Conservation (phyloP, 108 stramenopile species). For the Fistulifera solaris region DNA sequence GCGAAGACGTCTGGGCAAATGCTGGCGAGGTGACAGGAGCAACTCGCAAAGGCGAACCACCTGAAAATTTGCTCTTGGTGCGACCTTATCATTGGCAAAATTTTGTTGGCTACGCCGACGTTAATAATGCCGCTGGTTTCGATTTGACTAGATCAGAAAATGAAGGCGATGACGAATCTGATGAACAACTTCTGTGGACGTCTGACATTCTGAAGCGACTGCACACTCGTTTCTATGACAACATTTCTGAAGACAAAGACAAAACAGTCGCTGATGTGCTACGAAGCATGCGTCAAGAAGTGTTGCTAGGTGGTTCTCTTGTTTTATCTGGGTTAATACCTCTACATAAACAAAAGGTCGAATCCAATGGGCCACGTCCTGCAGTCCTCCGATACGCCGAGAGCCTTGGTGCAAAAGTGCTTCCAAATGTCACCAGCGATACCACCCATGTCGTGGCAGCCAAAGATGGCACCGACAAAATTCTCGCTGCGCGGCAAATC, state of each 20-base stretch:
- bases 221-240: conserved; percentile 51
- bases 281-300: conserved; percentile 42
- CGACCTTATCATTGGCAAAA: conserved; percentile 77
- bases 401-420: conserved; percentile 62
- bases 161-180: conserved; percentile 27
- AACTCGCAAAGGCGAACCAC: conserved; percentile 65
- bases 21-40: conserved; percentile 11
- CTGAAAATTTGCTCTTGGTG: conserved; percentile 66
- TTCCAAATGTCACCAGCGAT: conserved; percentile 23
- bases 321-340: conserved; percentile 74
- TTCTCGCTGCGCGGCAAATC: conserved; percentile 41
- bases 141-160: conserved; percentile 36
- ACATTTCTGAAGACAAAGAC: conserved; percentile 24
- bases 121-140: conserved; percentile 73
- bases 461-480: conserved; percentile 75
- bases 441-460: conserved; percentile 71
- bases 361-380: conserved; percentile 29
- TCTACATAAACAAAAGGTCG: conserved; percentile 35
- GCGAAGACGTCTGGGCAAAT: conserved; percentile 90
- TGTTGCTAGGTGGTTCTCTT: conserved; percentile 31
- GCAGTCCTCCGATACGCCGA: conserved; percentile 65
- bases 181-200: conserved; percentile 62
- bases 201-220: conserved; percentile 49
- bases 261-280: conserved; percentile 54
- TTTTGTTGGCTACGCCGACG: conserved; percentile 74